A percentile compares a stretch with the other conserved stretches of the same genome.
These are phyloP conservation scores for Theileria equi DNA, from an alignment of 169 alveolate species.

Conservation along the genomic window DNA sequence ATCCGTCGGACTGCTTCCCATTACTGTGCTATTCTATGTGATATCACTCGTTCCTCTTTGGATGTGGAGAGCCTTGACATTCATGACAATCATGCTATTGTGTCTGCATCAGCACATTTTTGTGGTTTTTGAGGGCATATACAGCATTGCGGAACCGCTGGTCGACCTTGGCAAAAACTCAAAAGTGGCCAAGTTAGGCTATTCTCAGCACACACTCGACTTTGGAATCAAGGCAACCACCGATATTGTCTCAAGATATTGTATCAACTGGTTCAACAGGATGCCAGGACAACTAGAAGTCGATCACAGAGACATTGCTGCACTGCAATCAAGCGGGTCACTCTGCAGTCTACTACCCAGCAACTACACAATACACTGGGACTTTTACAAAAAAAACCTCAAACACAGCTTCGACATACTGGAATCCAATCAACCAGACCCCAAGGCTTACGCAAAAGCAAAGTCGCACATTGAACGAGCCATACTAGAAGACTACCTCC, in stretches of 20 bases:
- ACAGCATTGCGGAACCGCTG: not conserved
- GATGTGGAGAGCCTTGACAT: slow-evolving; percentile 15
- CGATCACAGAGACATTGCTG: slow-evolving; percentile 50
- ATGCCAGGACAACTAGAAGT: slow-evolving; percentile 55
- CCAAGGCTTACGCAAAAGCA: slow-evolving; percentile 6
- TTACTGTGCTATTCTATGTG: slow-evolving; percentile 5
- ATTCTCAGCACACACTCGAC: not conserved
- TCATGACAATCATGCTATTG: not conserved
- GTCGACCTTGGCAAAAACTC: not conserved
- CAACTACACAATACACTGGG: slow-evolving; percentile 19
- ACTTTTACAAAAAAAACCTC: not conserved
- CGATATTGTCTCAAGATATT: not conserved
- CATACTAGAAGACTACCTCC: slow-evolving; percentile 11
- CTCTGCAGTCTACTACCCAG: slow-evolving; percentile 13
- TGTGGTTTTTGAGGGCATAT: not conserved
- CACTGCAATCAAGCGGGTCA: slow-evolving; percentile 17
- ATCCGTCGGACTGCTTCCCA: slow-evolving; percentile 5
- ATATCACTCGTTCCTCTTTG: slow-evolving; percentile 8
- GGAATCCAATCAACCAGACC: not conserved
- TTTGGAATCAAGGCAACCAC: not conserved
- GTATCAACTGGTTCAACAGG: slow-evolving; percentile 29
- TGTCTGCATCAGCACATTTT: slow-evolving; percentile 7
- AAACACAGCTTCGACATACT: not conserved
- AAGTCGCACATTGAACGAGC: slow-evolving; percentile 29
- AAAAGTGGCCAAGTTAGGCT: not conserved